Conservation (phyloP, 176 grass and related monocot species). For the Carex myosuroides region DNA sequence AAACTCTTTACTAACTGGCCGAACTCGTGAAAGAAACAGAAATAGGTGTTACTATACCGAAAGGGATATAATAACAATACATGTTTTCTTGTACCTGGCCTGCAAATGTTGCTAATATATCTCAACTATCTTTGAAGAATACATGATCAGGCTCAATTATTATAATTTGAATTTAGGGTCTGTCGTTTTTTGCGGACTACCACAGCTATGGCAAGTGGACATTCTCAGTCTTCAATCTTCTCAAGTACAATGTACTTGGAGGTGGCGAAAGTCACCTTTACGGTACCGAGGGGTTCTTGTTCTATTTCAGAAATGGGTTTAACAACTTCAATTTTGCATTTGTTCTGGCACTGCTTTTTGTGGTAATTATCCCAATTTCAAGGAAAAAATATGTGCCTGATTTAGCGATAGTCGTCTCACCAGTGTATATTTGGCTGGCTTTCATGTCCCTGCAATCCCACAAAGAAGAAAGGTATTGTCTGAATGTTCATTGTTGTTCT, state of each 20-base stretch:
- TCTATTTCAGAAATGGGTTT: slow-evolving; percentile 92
- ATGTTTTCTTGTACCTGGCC: background rate
- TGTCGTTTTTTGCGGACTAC: slow-evolving; percentile 67
- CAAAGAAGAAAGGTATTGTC: slow-evolving; percentile 87
- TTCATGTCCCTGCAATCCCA: slow-evolving; percentile 96
- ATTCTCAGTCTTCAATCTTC: slow-evolving; percentile 86
- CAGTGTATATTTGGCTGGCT: slow-evolving; percentile 88
- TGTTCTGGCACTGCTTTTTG: slow-evolving; percentile 65
- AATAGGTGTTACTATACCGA: background rate
- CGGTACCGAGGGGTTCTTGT: slow-evolving; percentile 67
- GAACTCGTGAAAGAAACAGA: background rate
- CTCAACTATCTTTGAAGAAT: background rate
- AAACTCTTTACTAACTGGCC: background rate
- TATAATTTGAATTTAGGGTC: slow-evolving; percentile 42
- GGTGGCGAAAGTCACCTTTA: slow-evolving; percentile 91
- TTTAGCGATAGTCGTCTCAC: slow-evolving; percentile 72
- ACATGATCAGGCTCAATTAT: slow-evolving; percentile 12
- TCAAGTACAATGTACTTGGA: slow-evolving; percentile 86
- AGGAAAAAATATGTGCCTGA: slow-evolving; percentile 78
- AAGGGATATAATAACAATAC: background rate
- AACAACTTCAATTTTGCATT: slow-evolving; percentile 97
- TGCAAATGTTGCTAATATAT: background rate
- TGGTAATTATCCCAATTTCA: slow-evolving; percentile 49
- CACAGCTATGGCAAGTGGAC: slow-evolving; percentile 70
- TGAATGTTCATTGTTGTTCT: slow-evolving; percentile 3